phyloP scores from a whole-genome alignment of 345 rosid species.

The Citrus sinensis region DVS_A1.0 CM039166.1:25032501-25033000 shows the following conservation, averaged over 20 bases:
- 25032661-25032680: neutral
- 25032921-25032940: neutral
- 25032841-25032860: neutral
- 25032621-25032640: slow-evolving; percentile 81
- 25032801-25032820: neutral
- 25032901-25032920: neutral
- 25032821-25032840: no score
- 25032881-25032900: neutral
- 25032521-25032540: slow-evolving; percentile 81
- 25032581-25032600: slow-evolving; percentile 57
- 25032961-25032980: slow-evolving; percentile 63
- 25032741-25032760: neutral
- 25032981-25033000: slow-evolving; percentile 71
- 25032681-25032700: neutral
- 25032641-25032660: slow-evolving; percentile 18
- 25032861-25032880: neutral
- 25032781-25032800: neutral
- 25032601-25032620: slow-evolving; percentile 90
- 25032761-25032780: neutral
- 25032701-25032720: neutral
- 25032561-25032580: slow-evolving; percentile 43
- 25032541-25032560: slow-evolving; percentile 63
- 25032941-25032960: slow-evolving; percentile 58
- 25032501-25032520: slow-evolving; percentile 38
- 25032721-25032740: slow-evolving; percentile 22